These are phyloP conservation scores for Byssochlamys sp. DNA, from an alignment of 2,329 filamentous ascomycete species.

Conservation along the genomic window DNA sequence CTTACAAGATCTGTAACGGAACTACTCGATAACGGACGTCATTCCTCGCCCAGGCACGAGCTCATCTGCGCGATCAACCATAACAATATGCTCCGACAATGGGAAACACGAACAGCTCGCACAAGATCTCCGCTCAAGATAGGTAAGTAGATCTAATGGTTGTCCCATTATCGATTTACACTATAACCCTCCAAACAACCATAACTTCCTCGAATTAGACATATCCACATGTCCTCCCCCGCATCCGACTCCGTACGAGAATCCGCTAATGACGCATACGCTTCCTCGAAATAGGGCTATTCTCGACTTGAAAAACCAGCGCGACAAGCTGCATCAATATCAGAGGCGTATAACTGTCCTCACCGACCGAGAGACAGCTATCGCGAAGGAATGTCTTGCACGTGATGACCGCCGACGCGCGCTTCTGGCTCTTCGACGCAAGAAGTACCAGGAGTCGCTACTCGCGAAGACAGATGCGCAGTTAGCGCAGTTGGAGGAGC, in stretches of 20 bases:
- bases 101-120: constrained; percentile 55
- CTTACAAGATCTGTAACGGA: not conserved
- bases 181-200: not conserved
- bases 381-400: constrained; percentile 73
- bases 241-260: constrained; percentile 1
- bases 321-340: constrained; percentile 93
- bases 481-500: constrained; percentile 81
- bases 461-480: constrained; percentile 83
- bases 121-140: constrained; percentile 70
- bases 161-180: not conserved
- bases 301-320: constrained; percentile 93
- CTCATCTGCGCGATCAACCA: not conserved
- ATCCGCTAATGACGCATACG: constrained; percentile 1
- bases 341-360: constrained; percentile 80
- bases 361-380: constrained; percentile 75
- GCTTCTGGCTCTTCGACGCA: constrained; percentile 76
- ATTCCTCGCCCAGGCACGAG: constrained; percentile 3
- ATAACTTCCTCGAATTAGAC: not conserved
- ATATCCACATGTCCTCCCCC: not conserved
- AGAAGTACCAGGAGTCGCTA: constrained; percentile 92
- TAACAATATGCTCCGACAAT: constrained; percentile 37
- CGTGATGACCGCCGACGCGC: constrained; percentile 71
- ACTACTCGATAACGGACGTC: constrained; percentile 7
- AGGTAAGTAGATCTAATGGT: constrained; percentile 49
- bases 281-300: constrained; percentile 59